Evolutionary conservation across 495 filamentous ascomycete species (phyloP).

Genomic region (Tuber aestivum): DNA sequence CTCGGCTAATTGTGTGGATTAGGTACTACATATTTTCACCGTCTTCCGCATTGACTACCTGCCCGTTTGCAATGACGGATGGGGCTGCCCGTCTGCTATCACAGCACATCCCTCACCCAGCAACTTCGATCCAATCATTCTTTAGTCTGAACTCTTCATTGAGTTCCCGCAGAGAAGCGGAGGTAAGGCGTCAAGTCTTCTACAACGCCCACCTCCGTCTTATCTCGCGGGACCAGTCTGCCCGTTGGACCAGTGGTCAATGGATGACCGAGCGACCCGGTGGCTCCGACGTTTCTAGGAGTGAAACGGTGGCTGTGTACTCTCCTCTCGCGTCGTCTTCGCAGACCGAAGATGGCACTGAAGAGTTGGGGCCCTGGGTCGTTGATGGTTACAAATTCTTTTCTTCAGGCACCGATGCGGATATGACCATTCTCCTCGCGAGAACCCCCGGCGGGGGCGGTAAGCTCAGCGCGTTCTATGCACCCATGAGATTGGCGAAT

Average conservation of each 20-base stretch:
- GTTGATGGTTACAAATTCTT: constrained; percentile 74
- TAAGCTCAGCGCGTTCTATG: constrained; percentile 60
- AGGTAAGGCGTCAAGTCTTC: constrained; percentile 47
- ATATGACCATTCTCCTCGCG: constrained; percentile 67
- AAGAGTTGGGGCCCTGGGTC: constrained; percentile 55
- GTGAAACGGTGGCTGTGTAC: constrained; percentile 59
- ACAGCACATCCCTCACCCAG: constrained; percentile 48
- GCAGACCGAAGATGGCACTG: constrained; percentile 36
- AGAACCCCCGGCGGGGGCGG: constrained; percentile 49
- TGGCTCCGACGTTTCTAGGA: constrained; percentile 65
- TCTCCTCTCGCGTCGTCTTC: constrained; percentile 26
- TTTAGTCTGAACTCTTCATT: constrained; percentile 11
- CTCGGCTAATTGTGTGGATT: constrained; percentile 18
- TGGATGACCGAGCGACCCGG: constrained; percentile 83
- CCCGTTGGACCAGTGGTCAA: constrained; percentile 71
- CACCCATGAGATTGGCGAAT: constrained; percentile 55
- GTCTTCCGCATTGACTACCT: constrained; percentile 58
- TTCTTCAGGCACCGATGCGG: constrained; percentile 65
- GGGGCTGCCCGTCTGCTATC: constrained; percentile 60
- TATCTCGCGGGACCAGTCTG: constrained; percentile 52
- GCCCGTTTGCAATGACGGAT: constrained; percentile 66
- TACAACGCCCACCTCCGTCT: constrained; percentile 50
- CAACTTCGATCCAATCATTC: constrained; percentile 30
- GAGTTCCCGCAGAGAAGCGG: constrained; percentile 23
- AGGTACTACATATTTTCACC: constrained; percentile 59